These are phyloP conservation scores for Diversispora epigaea DNA, from an alignment of 192 early-diverging fungal species.

Conservation along the genomic window DNA sequence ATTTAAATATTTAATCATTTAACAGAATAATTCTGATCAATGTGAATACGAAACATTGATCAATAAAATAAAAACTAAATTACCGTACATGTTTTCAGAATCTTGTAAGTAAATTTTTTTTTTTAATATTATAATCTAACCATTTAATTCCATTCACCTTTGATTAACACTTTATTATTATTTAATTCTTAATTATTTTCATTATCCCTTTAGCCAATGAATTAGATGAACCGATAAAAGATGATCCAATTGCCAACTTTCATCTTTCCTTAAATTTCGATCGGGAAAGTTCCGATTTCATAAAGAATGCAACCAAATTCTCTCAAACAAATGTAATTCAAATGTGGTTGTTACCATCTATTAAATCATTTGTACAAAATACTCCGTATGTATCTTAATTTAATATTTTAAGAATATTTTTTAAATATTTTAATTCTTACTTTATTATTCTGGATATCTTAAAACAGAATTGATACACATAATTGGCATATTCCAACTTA, in stretches of 20 bases:
- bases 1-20: background rate
- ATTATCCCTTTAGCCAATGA: constrained; percentile 36
- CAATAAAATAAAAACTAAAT: constrained; percentile 37
- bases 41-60: constrained; percentile 37
- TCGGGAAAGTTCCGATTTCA: constrained; percentile 37
- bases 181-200: background rate
- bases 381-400: constrained; percentile 8
- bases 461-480: constrained; percentile 55
- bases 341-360: constrained; percentile 48
- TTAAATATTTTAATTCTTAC: constrained; percentile 29
- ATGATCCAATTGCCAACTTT: constrained; percentile 38
- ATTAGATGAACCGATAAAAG: constrained; percentile 43
- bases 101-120: constrained; percentile 34
- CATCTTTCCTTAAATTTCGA: constrained; percentile 38
- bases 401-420: background rate
- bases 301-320: constrained; percentile 50
- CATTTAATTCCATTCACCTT: background rate
- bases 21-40: constrained; percentile 34
- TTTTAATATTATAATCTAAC: too few relatives aligned
- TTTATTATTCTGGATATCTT: background rate
- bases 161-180: background rate
- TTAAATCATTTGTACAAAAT: constrained; percentile 51
- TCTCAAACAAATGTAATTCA: constrained; percentile 45
- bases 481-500: constrained; percentile 81
- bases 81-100: constrained; percentile 41